Evolutionary conservation across 2,329 filamentous ascomycete species (phyloP).

Genomic region (Penicillium sp.): DNA sequence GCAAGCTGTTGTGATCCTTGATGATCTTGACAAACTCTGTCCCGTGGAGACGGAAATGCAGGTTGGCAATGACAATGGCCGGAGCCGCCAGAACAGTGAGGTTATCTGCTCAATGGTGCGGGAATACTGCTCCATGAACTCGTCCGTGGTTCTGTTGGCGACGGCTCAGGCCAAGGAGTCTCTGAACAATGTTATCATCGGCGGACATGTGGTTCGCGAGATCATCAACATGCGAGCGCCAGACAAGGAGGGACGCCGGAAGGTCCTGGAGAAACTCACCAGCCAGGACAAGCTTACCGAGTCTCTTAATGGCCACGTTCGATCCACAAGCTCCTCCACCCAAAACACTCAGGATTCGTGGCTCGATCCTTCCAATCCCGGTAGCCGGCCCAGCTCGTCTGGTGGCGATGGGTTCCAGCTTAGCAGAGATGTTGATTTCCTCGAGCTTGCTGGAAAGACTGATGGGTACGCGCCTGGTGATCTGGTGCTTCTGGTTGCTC

Average conservation of each 20-base stretch:
- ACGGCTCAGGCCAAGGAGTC: slow-evolving; percentile 92
- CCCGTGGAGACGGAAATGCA: slow-evolving; percentile 91
- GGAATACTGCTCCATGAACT: slow-evolving; percentile 74
- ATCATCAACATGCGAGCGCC: slow-evolving; percentile 86
- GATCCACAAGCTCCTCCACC: slow-evolving; percentile 32
- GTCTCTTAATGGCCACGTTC: slow-evolving; percentile 38
- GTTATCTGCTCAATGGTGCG: slow-evolving; percentile 74
- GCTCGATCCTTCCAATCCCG: slow-evolving; percentile 66
- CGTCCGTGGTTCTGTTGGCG: slow-evolving; percentile 76
- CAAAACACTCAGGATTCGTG: slow-evolving; percentile 60
- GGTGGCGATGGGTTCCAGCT: slow-evolving; percentile 62
- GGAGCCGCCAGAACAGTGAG: slow-evolving; percentile 88
- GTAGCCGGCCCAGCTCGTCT: slow-evolving; percentile 43
- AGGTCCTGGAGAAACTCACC: slow-evolving; percentile 75
- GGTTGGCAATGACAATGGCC: slow-evolving; percentile 85
- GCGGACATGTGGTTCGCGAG: slow-evolving; percentile 86
- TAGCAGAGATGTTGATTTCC: slow-evolving; percentile 73
- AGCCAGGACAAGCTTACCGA: slow-evolving; percentile 38
- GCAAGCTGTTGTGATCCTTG: slow-evolving; percentile 74
- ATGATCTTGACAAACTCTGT: slow-evolving; percentile 89
- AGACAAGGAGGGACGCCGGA: slow-evolving; percentile 80
- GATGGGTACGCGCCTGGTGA: slow-evolving; percentile 99
- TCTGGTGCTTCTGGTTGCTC: slow-evolving; percentile 73
- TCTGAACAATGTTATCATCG: slow-evolving; percentile 81
- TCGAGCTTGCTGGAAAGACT: slow-evolving; percentile 87